Evolutionary conservation across 306 rosid species (phyloP).

Genomic region (Benincasa hispida): DNA sequence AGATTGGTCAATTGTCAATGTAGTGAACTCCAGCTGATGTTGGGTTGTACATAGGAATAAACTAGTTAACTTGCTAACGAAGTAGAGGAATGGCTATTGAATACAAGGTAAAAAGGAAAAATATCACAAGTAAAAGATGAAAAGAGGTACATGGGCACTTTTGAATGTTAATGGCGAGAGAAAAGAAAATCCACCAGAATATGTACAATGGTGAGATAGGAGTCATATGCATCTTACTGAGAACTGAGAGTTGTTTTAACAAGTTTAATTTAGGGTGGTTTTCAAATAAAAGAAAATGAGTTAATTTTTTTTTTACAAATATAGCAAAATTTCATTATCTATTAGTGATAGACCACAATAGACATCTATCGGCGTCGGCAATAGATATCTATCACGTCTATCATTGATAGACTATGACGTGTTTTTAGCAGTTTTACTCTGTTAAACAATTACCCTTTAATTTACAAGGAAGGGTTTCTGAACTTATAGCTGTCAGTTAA

Average conservation of each 20-base stretch:
- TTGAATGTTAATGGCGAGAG: background rate
- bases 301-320: too few relatives aligned
- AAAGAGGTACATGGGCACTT: background rate
- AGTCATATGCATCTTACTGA: background rate
- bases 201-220: background rate
- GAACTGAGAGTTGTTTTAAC: background rate
- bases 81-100: background rate
- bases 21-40: constrained; percentile 11
- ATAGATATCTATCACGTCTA: too few relatives aligned
- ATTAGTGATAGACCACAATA: too few relatives aligned
- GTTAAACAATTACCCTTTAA: too few relatives aligned
- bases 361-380: too few relatives aligned
- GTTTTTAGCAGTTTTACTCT: too few relatives aligned
- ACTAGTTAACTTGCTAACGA: background rate
- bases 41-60: background rate
- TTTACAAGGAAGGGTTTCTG: background rate
- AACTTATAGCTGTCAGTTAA: background rate
- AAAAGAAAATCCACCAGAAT: background rate
- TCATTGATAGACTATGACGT: too few relatives aligned
- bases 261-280: background rate
- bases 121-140: background rate
- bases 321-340: too few relatives aligned
- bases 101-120: background rate
- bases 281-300: too few relatives aligned
- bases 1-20: constrained; percentile 34